Percentiles rank a stretch among this genome's conserved stretches.
These are phyloP conservation scores for Atractiella rhizophila DNA, from an alignment of 768 basidiomycete genomes.

Conservation along the genomic window DNA sequence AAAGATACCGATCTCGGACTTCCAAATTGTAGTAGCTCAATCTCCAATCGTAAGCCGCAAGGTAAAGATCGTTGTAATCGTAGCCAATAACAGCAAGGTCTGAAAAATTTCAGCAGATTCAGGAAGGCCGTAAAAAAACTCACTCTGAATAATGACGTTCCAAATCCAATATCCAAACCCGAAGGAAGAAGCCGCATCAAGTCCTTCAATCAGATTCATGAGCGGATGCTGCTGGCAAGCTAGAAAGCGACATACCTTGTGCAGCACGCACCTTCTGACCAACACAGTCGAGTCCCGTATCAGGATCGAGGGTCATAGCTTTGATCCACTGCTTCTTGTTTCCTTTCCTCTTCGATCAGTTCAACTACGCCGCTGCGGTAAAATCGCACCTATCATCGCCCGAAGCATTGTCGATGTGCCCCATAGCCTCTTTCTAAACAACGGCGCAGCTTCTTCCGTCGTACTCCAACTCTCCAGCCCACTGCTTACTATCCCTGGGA, in stretches of 20 bases:
- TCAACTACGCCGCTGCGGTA: constrained; percentile 35
- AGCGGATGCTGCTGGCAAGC: constrained; percentile 22
- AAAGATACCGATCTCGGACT: constrained; percentile 70
- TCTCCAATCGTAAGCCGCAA: constrained; percentile 79
- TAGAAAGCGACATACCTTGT: constrained; percentile 68
- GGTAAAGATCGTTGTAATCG: constrained; percentile 60
- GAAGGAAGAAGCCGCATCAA: constrained; percentile 12
- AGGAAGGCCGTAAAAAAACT: background rate
- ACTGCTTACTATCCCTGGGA: constrained; percentile 15
- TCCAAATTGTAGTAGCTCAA: constrained; percentile 72
- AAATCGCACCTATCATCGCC: constrained; percentile 1
- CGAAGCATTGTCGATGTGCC: constrained; percentile 16
- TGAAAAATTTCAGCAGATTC: constrained; percentile 47
- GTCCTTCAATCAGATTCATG: constrained; percentile 8
- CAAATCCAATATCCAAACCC: constrained; percentile 82
- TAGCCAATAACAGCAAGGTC: constrained; percentile 74
- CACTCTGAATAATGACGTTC: constrained; percentile 29
- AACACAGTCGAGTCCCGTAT: constrained; percentile 70
- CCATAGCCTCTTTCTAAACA: constrained; percentile 66
- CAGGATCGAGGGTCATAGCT: constrained; percentile 68
- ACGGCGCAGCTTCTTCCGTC: constrained; percentile 49
- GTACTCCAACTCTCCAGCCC: constrained; percentile 89
- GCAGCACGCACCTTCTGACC: constrained; percentile 69
- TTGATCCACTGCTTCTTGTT: constrained; percentile 72
- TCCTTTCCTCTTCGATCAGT: constrained; percentile 18